Evolutionary conservation across 768 basidiomycete species (phyloP), one percentile per base, ranked within the genome.

Genomic region (Glaciozyma martinii): DNA sequence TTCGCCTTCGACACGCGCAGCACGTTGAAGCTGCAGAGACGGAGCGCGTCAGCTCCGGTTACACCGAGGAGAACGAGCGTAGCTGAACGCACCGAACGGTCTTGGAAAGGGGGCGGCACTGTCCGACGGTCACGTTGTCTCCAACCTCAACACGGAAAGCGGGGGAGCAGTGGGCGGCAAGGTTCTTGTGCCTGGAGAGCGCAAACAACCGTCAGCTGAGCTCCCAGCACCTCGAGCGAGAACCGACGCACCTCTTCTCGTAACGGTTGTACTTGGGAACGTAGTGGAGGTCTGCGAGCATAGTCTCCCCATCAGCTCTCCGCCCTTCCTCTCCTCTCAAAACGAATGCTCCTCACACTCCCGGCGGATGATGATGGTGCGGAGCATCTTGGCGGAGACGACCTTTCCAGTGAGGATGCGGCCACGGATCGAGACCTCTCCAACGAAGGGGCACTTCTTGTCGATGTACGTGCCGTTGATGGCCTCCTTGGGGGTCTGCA

Each of bases 371-470:
- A 98, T 85, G 77, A 97, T 83, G 65, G 95, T 98, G 77, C 94
- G 90, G 77, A 88, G 94, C 95, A 99, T 98, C 84, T 99, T 99
- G 55, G 93, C 95, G 60, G 94, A 98, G 67, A 97, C 82, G 68
- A 99, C 94, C 78, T 90, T 90, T 78, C 95, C 95, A 57, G 92
- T 94, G 68, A 99, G 81, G 80, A 99, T 99, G 75, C 95, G 93
- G 62, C 95, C 95, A 76, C 95, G 94, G 78, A 99, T 99, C 62
- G 95, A 98, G 74, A 99, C 81, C 72, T 91, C 82, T 71, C 94
- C 89, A 71, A 90, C 93, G 84, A 97, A 99, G 32, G 95, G 95
- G 82, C 95, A 99, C 81, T 99, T 99, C 83, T 98, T 98, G 85
- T 99, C 95, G 91, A 67, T 68, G 81, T 98, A 99, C 71, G 90